These are phyloP conservation scores for Pythium volutum DNA, from an alignment of 352 stramenopile genomes.

Conservation along the genomic window DNA sequence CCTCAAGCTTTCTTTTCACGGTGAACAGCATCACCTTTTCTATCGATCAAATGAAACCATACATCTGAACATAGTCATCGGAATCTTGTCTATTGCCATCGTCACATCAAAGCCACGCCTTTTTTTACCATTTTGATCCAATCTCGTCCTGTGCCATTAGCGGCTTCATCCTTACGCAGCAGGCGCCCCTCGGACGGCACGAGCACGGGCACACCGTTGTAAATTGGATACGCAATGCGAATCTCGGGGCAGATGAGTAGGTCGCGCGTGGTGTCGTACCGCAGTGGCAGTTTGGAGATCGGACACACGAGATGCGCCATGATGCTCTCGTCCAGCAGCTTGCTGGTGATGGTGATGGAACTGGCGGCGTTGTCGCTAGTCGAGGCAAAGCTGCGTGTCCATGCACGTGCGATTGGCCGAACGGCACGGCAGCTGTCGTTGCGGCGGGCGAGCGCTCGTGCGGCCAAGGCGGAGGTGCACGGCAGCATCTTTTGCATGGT, in stretches of 20 bases:
- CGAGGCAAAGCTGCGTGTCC: neutral
- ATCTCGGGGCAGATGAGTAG: conserved; percentile 82
- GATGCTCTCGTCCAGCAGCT: conserved; percentile 59
- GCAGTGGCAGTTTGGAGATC: conserved; percentile 82
- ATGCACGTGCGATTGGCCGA: neutral
- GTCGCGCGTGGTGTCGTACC: conserved; percentile 55
- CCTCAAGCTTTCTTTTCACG: too few species aligned
- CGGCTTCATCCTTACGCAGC: conserved; percentile 43
- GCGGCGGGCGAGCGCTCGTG: neutral
- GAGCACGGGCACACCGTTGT: conserved; percentile 61
- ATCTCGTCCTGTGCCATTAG: conserved; percentile 3
- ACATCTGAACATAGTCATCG: too few species aligned
- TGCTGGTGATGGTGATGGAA: conserved; percentile 11
- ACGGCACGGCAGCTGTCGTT: neutral
- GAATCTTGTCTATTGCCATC: too few species aligned
- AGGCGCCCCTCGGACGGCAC: conserved; percentile 73
- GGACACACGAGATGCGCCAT: conserved; percentile 81
- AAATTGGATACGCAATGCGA: conserved; percentile 81
- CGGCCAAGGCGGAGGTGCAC: neutral
- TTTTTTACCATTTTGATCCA: too few species aligned
- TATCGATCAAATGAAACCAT: too few species aligned
- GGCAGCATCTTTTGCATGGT: too few species aligned
- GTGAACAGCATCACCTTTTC: too few species aligned
- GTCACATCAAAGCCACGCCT: too few species aligned
- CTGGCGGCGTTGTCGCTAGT: neutral